Evolutionary conservation across 768 basidiomycete species (phyloP), one percentile per base, ranked within the genome.

Genomic region (Chalciporus sphaerocephalus): DNA sequence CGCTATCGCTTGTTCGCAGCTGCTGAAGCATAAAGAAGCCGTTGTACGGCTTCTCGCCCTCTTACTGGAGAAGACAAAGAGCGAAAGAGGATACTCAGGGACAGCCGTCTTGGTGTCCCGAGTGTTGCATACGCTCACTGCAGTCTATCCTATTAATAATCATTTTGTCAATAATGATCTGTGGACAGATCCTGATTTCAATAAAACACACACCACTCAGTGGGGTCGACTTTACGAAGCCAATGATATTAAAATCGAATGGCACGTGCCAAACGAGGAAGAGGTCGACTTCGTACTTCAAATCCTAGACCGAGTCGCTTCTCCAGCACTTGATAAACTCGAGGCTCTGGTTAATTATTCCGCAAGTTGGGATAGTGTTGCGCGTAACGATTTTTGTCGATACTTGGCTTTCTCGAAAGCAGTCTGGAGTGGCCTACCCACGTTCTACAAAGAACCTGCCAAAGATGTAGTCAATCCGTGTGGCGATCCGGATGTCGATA

Each of bases 181-280:
- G 57, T 92, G 92, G 88, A 62, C 80, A 13, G 77, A 81, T 47
- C 73, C 83, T 50, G 84, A 74, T 46, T 87, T 88, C 56, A 73
- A 83, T 56, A 70, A 69, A 33, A 71, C 74, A 37, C 84, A 87
- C 53, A 80, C 76, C 48, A 66, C 71, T 10, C 75, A 79, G 36
- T 96, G 94, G 94, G 94, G 93, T 7, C 78, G 76, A 39, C 67
- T 88, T 23, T 90, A 85, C 64, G 80, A 87, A 45, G 69, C 85
- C 4, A 73, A 84, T 55, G 89, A 96, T 44, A 84, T 93, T 40
- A 75, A 80, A 45, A 76, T 93, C 27, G 82, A 90, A 47, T 98
- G 94, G 94, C 93, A 95, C 61, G 64, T 60, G 28, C 66, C 64
- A 37, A 64, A 38, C 13, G 17, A 23, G 3, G 79, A 78, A 16